These are phyloP conservation scores for Nakazawaea anatomiae DNA, from an alignment of 805 yeast genomes.

Conservation along the genomic window DNA sequence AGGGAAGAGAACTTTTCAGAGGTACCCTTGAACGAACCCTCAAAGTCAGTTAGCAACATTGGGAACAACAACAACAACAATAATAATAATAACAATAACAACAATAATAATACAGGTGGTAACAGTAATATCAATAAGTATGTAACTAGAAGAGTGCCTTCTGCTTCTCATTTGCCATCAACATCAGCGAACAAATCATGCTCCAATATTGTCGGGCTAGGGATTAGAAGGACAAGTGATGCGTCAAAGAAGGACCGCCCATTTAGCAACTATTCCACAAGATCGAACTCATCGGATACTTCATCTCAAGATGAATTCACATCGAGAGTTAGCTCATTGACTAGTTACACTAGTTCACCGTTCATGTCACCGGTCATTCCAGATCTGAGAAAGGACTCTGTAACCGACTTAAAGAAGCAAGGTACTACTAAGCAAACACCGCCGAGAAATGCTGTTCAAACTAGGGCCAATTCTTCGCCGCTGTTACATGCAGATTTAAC, in stretches of 20 bases:
- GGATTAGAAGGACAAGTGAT: conserved; percentile 24
- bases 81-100: not conserved
- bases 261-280: conserved; percentile 1
- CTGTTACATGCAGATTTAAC: conserved; percentile 20
- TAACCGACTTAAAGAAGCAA: not conserved
- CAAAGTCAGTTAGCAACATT: not conserved
- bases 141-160: not conserved
- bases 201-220: conserved; percentile 15
- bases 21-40: conserved; percentile 12
- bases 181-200: conserved; percentile 4
- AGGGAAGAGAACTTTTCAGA: conserved; percentile 15
- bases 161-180: not conserved
- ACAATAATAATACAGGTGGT: not conserved
- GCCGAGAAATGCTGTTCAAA: not conserved
- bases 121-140: not conserved
- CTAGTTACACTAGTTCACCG: conserved; percentile 6
- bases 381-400: not conserved
- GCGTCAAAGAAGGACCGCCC: conserved; percentile 13
- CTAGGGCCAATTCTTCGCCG: conserved; percentile 1
- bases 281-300: conserved; percentile 3
- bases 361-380: conserved; percentile 4
- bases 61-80: not conserved
- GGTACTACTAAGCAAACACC: not conserved
- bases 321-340: conserved; percentile 9
- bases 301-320: conserved; percentile 7